A percentile compares a stretch with the other conserved stretches of the same genome.
phyloP scores from a whole-genome alignment of 225 moss, liverwort and hornwort genomes.

The Sphagnum tenellum region DNA sequence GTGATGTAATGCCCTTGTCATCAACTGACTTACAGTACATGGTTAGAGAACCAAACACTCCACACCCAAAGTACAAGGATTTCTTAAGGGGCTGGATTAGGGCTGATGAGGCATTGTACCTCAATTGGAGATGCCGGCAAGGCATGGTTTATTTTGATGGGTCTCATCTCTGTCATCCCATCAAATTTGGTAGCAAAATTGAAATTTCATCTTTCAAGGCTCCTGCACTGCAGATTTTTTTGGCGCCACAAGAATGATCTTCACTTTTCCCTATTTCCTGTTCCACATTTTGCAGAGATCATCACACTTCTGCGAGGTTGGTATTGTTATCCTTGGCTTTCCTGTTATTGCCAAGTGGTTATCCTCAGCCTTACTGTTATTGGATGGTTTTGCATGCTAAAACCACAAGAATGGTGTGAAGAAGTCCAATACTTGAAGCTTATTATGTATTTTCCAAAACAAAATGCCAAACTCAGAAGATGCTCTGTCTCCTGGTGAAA shows the following conservation, averaged over 20 bases:
- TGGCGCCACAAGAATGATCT: not conserved
- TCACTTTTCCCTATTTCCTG: not conserved
- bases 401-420: too few relatives aligned
- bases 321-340: too few relatives aligned
- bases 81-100: conserved; percentile 51
- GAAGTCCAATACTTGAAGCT: too few relatives aligned
- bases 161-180: conserved; percentile 40
- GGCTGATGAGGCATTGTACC: conserved; percentile 26
- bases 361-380: too few relatives aligned
- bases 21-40: conserved; percentile 72
- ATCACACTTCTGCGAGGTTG: too few relatives aligned
- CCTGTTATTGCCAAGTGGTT: too few relatives aligned
- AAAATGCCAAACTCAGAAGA: too few relatives aligned
- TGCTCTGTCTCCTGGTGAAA: too few relatives aligned
- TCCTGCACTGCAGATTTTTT: conserved; percentile 37
- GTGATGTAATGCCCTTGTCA: conserved; percentile 39
- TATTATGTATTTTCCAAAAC: too few relatives aligned
- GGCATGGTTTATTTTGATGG: conserved; percentile 47
- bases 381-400: too few relatives aligned
- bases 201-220: conserved; percentile 28
- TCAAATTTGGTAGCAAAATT: conserved; percentile 39
- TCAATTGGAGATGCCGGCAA: conserved; percentile 67
- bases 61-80: conserved; percentile 39
- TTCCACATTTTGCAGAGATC: too few relatives aligned
- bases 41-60: conserved; percentile 66